Percentiles rank a stretch among this genome's conserved stretches.
Conservation (phyloP, 345 rosid genomes). For the Gossypium mustelinum region DNA sequence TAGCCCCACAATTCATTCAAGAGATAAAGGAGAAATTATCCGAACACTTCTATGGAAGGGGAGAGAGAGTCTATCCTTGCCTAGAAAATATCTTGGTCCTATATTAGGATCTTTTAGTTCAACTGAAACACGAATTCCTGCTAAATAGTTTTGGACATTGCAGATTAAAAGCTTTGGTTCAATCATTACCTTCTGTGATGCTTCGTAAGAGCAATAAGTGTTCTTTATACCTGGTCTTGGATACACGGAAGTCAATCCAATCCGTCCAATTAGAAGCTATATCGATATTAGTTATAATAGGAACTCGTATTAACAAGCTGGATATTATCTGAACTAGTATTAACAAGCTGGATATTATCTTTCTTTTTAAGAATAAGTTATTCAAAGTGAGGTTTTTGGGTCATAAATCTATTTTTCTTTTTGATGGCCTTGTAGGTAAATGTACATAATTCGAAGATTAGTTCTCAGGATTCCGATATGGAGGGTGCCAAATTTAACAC, state of each 20-base stretch:
- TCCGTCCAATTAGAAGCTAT: neutral
- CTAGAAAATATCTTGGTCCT: neutral
- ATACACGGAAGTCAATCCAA: neutral
- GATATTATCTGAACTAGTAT: neutral
- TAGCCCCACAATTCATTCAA: neutral
- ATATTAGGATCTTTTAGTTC: slow-evolving; percentile 7
- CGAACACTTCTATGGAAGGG: neutral
- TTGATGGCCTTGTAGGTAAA: slow-evolving; percentile 39
- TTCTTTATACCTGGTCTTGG: neutral
- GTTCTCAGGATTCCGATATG: slow-evolving; percentile 35
- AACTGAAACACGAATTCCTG: neutral
- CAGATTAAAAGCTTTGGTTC: neutral
- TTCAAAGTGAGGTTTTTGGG: neutral
- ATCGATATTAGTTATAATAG: neutral
- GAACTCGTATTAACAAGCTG: neutral
- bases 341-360: neutral
- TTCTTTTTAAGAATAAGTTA: neutral
- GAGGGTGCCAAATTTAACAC: slow-evolving; percentile 35
- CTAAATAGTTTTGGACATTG: neutral
- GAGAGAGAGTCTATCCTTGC: neutral
- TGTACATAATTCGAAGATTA: slow-evolving; percentile 41
- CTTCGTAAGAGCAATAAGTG: neutral
- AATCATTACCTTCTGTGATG: neutral
- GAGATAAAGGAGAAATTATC: neutral
- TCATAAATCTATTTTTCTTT: neutral